Evolutionary conservation across 2,329 filamentous ascomycete genomes (phyloP), one percentile per base, ranked within the genome.

Genomic region (Elsinoe fawcettii): DNA sequence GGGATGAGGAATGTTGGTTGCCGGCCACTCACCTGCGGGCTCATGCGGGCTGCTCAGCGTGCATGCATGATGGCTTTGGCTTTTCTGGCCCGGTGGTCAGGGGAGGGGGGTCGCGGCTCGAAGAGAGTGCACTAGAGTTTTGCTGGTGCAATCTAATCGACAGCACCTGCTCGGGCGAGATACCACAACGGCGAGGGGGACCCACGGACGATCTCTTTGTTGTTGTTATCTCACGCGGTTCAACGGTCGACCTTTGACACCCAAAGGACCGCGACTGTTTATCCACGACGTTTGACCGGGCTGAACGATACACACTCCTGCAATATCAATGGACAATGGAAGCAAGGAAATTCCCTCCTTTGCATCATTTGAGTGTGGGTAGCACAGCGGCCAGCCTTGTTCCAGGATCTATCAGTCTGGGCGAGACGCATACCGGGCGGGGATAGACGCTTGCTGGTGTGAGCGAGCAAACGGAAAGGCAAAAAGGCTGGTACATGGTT

Each of bases 101-200:
- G 54, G 37, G 41, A 55, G 53, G 37, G n/a, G 36, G 53, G 53
- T 32, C 25, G 54, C 25, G 53, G 53, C 53, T 55, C 53, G 37
- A 27, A 27, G 51, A 18, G 16, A 11, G n/a, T 5, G n/a, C 7
- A 25, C 16, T 7, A 37, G 34, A 36, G 16, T 20, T 20, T 36
- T 9, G 22, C 54, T 14, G 30, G 39, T 47, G 54, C 25, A 56
- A 56, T 56, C 54, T 56, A 56, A 56, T 56, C 54, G 54, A 56
- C 54, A 47, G 27, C 54, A 47, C 6, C 39, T 30, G 27, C n/a
- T 30, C 39, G 11, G 39, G 16, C 16, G 18, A 30, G 54, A 56
- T 56, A 49, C 54, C 54, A 23, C 41, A 47, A 56, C 53, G 53
- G 41, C 54, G 41, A 16, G 41, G 34, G 36, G 12, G 25, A 22